Base-by-base conservation (phyloP, 176 grass and related monocot genomes). In the Ananas comosus region DNA sequence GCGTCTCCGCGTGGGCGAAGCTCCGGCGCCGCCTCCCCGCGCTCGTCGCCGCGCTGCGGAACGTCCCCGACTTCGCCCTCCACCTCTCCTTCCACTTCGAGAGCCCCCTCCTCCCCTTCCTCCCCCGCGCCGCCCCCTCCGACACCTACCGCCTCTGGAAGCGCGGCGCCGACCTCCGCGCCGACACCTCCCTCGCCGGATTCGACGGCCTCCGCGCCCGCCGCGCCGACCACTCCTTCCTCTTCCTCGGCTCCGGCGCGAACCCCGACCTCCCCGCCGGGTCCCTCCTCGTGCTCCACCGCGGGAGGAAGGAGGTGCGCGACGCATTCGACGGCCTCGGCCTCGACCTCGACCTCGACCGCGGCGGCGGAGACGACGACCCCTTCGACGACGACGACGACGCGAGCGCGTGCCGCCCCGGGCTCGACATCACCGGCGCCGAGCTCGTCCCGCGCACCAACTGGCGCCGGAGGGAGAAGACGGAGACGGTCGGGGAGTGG, bases 61-160 rank as follows among this genome's bases (percentile, higher is more conserved):
- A 87, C 14, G 75, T 97, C 68, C 86, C 84, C 81, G 93, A 97
- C 19, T 97, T 91, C 52, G 92, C 92, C 64, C 81, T 92, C 25
- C 89, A 97, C 79, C 85, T 97, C 19, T 84, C 83, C 11, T 97
- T 97, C 79, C 81, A 91, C 81, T 81, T 97, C 74, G 93, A 97
- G 84, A 92, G 86, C 73, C 88, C 93, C 8, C 87, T 97, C 19
- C 83, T 92, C 67, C 93, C 89, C 24, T 88, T 92, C 59, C 83
- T 97, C 74, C 87, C 84, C 65, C 83, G 88, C 59, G 93, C 86
- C 10, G 86, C 89, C 2, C 86, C 93, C 8, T 97, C 93, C 0
- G 93, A 97, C 75, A 97, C 93, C 51, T 97, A 91, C 74, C 93
- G 89, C 53, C 84, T 92, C 56, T 97, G 93, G 89, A 97, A 97